Evolutionary conservation across 2,329 filamentous ascomycete genomes (phyloP).

Genomic region (Colletotrichum sp.): DNA sequence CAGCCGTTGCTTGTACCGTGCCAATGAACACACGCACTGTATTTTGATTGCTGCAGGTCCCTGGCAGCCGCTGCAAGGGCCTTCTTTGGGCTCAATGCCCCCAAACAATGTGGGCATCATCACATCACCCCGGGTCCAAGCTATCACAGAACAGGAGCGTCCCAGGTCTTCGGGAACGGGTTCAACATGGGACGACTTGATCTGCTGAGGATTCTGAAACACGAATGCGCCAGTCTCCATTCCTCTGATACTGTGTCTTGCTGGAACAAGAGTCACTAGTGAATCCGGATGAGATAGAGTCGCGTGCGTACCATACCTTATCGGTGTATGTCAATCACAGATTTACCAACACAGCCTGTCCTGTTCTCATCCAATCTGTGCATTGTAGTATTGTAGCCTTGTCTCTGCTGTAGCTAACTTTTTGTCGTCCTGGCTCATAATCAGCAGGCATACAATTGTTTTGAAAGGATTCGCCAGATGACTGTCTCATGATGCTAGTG

Average conservation of each 20-base stretch:
- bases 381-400: neutral
- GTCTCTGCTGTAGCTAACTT: neutral
- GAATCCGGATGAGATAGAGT: neutral
- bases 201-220: constrained; percentile 1
- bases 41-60: neutral
- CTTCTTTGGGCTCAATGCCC: neutral
- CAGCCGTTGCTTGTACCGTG: neutral
- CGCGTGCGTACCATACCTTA: neutral
- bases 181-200: neutral
- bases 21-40: neutral
- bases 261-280: neutral
- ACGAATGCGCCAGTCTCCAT: neutral
- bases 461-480: neutral
- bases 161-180: neutral
- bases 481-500: neutral
- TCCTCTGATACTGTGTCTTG: neutral
- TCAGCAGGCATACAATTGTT: neutral
- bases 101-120: constrained; percentile 9
- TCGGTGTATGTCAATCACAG: neutral
- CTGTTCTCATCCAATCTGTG: neutral
- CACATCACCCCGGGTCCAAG: constrained; percentile 1
- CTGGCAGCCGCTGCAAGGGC: constrained; percentile 3
- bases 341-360: neutral
- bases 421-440: neutral
- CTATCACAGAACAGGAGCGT: neutral